Evolutionary conservation across 1,284 basidiomycete species (phyloP).

Genomic region (Kwoniella shivajii): DNA sequence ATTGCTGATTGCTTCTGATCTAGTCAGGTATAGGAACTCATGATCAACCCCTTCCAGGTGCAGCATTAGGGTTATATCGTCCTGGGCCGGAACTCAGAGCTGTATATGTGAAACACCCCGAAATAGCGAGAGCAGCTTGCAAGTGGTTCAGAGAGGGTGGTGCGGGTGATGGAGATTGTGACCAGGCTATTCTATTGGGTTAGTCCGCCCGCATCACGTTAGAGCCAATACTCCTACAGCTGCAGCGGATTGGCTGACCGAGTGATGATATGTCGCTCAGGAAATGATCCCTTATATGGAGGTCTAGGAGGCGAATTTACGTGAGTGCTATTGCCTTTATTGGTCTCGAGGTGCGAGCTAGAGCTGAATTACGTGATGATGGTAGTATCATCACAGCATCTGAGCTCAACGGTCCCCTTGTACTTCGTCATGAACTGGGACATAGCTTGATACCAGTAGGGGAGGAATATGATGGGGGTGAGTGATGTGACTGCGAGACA

Average conservation of each 20-base stretch:
- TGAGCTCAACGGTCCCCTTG: conserved; percentile 71
- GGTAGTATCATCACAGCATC: conserved; percentile 75
- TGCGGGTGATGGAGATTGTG: conserved; percentile 61
- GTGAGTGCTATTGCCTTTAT: conserved; percentile 56
- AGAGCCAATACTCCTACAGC: too few species aligned
- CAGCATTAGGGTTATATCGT: conserved; percentile 75
- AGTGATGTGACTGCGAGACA: conserved; percentile 6
- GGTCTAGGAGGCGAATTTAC: conserved; percentile 81
- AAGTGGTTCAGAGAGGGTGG: conserved; percentile 44
- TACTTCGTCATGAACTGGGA: conserved; percentile 79
- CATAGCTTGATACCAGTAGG: conserved; percentile 62
- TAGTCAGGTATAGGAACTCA: conserved; percentile 76
- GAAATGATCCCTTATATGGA: conserved; percentile 79
- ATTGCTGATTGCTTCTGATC: neutral
- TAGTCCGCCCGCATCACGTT: conserved; percentile 31
- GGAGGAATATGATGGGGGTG: conserved; percentile 80
- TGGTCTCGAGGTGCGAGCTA: neutral
- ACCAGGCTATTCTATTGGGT: conserved; percentile 78
- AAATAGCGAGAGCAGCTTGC: conserved; percentile 70
- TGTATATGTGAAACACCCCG: conserved; percentile 70
- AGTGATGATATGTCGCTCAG: conserved; percentile 49
- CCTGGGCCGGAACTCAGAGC: conserved; percentile 75
- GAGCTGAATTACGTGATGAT: neutral
- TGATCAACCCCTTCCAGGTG: conserved; percentile 68
- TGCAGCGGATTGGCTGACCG: too few species aligned